These are phyloP conservation scores for Seminavis robusta DNA, from an alignment of 108 stramenopile species.

Conservation along the genomic window DNA sequence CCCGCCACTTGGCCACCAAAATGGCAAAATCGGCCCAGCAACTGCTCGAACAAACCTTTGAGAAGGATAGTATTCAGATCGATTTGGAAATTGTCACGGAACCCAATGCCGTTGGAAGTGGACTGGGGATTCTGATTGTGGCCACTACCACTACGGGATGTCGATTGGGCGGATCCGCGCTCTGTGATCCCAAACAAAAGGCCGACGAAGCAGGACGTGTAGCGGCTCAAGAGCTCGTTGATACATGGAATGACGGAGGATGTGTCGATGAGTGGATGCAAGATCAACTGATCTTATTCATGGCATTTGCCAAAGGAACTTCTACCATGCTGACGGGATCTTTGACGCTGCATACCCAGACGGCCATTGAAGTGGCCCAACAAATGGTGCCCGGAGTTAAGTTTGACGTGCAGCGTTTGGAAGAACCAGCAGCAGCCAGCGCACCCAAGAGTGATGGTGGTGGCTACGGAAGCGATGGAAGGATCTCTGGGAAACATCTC, in stretches of 20 bases:
- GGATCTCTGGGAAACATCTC: slow-evolving; percentile 30
- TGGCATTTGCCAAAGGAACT: slow-evolving; percentile 60
- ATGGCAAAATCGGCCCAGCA: slow-evolving; percentile 40
- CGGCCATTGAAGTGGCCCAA: slow-evolving; percentile 58
- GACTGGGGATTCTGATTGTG: slow-evolving; percentile 52
- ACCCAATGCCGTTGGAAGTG: slow-evolving; percentile 37
- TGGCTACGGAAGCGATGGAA: slow-evolving; percentile 25
- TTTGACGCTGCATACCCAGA: slow-evolving; percentile 61
- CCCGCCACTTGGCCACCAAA: slow-evolving; percentile 25
- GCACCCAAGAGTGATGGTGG: no score
- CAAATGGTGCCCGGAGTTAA: slow-evolving; percentile 19
- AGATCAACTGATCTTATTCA: slow-evolving; percentile 68
- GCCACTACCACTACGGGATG: slow-evolving; percentile 48
- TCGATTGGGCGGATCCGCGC: slow-evolving; percentile 42
- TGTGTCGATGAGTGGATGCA: slow-evolving; percentile 67
- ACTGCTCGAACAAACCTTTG: slow-evolving; percentile 11
- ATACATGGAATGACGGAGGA: slow-evolving; percentile 40
- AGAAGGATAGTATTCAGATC: slow-evolving; percentile 2
- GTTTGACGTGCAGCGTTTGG: slow-evolving; percentile 30
- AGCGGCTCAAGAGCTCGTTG: slow-evolving; percentile 49
- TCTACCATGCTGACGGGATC: slow-evolving; percentile 53
- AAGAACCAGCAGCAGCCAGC: no score
- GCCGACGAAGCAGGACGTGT: slow-evolving; percentile 25
- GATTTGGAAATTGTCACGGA: slow-evolving; percentile 30
- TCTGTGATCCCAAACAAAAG: slow-evolving; percentile 33